Conservation (phyloP, 441 rosid genomes). For the Arabidopsis lyrata region DNA sequence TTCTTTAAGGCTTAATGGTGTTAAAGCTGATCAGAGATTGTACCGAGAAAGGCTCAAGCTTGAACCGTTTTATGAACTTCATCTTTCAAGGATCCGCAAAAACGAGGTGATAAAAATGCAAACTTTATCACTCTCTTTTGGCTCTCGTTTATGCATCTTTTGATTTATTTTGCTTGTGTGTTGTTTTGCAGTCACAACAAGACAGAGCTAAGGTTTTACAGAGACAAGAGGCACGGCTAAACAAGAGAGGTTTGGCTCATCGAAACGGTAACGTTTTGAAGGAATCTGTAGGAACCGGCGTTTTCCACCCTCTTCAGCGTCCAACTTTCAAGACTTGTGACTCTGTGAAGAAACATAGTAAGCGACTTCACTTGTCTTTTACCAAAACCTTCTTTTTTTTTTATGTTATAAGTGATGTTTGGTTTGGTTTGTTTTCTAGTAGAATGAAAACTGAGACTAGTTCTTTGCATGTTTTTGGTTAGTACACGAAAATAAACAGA, state of each 20-base stretch:
- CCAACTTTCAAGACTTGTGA: not conserved
- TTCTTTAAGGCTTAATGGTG: not conserved
- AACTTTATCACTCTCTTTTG: conserved; percentile 1
- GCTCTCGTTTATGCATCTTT: not conserved
- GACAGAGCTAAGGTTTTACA: conserved; percentile 1
- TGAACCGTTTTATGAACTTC: conserved; percentile 12
- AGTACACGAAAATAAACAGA: not conserved
- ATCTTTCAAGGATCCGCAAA: conserved; percentile 13
- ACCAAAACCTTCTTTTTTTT: not conserved
- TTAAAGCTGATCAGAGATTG: not conserved
- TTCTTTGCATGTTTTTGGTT: not conserved
- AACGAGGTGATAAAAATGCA: conserved; percentile 5
- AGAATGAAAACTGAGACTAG: not conserved
- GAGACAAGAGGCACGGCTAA: conserved; percentile 16
- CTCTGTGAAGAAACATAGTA: conserved; percentile 6
- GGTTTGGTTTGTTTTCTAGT: not conserved
- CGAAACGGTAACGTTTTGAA: conserved; percentile 16
- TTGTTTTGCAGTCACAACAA: not conserved
- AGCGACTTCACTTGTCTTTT: not conserved
- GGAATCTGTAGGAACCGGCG: conserved; percentile 36
- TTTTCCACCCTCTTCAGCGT: conserved; percentile 33
- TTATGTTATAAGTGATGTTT: too few relatives aligned
- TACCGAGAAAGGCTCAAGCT: not conserved
- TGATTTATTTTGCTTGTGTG: not conserved
- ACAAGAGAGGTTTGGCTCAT: conserved; percentile 15